These are phyloP conservation scores for Mortierella sp. DNA, from an alignment of 371 early-diverging fungal species.

Conservation along the genomic window DNA sequence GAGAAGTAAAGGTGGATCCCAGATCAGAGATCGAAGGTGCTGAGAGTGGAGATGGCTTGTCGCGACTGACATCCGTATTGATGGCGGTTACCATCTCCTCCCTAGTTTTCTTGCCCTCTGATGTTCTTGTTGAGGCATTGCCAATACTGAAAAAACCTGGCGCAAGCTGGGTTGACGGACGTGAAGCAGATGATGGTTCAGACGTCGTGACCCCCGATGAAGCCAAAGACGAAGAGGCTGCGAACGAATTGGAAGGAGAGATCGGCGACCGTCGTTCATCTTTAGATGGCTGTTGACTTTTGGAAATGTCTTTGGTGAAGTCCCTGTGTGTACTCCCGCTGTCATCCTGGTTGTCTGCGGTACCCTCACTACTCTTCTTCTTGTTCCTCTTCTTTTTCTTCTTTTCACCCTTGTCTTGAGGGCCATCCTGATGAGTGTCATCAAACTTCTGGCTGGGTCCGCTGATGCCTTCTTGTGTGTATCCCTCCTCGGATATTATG, in stretches of 20 bases:
- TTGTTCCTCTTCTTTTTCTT: not conserved
- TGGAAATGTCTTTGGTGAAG: not conserved
- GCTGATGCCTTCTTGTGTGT: too few species aligned
- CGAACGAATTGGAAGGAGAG: conserved; percentile 36
- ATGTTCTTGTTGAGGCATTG: not conserved
- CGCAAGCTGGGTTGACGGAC: not conserved
- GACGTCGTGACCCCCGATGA: conserved; percentile 22
- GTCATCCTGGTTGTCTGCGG: not conserved
- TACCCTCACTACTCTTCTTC: not conserved
- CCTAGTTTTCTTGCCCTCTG: not conserved
- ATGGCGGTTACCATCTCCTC: conserved; percentile 10
- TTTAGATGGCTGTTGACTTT: conserved; percentile 1
- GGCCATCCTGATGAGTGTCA: conserved; percentile 2
- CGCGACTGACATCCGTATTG: conserved; percentile 15
- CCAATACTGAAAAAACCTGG: not conserved
- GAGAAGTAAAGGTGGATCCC: conserved; percentile 7
- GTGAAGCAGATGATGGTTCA: conserved; percentile 13
- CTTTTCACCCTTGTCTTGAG: not conserved
- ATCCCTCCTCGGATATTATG: conserved; percentile 1
- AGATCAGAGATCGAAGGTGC: conserved; percentile 15
- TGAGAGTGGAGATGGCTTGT: conserved; percentile 7
- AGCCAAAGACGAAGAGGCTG: conserved; percentile 29
- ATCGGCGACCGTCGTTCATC: conserved; percentile 28
- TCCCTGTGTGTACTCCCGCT: conserved; percentile 2
- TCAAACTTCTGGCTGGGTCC: too few species aligned